Evolutionary conservation across 1,284 basidiomycete genomes (phyloP), one percentile per base, ranked within the genome.

Genomic region (Fistulinella cinereoalba): DNA sequence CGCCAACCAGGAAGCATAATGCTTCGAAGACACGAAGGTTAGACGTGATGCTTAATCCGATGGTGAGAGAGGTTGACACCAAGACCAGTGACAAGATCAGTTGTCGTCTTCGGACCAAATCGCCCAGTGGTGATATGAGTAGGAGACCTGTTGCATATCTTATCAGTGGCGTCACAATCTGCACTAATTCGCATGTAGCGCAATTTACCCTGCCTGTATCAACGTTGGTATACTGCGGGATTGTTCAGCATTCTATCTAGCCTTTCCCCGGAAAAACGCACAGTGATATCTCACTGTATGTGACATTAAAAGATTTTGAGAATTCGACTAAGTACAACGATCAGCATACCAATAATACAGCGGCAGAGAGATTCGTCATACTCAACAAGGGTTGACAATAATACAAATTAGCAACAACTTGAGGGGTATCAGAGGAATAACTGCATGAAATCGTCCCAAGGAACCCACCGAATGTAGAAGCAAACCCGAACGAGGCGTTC

Each of bases 311-410:
- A 4, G 77, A 68, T 24, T 72, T 54, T 0, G 80, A 72, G 28
- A 81, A 66, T 52, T 80, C 69, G 32, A 84, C 79, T 85, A 49
- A 43, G 44, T 21, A 29, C 11, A n/a, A 7, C 10, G 16, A 28
- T 44, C 3, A 61, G 41, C 15, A 42, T n/a, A n/a, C n/a, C n/a
- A n/a, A n/a, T n/a, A 12, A 13, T 28, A 23, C 8, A 29, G 34
- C 38, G 6, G 18, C 36, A 4, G 12, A 31, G 4, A 15, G 21
- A 12, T 23, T 44, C 5, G 2, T 27, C 77, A 42, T 62, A 77
- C 86, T 83, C 13, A 88, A 66, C 49, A 88, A 64, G 0, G 86
- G 85, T 63, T 85, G 86, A 49, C 81, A 81, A 53, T 88, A 88
- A 57, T 86, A 88, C 41, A 88, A 58, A 52, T 88, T 88, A 16